phyloP scores from a whole-genome alignment of 495 filamentous ascomycete genomes.

The Amphirosellinia nigrospora region DNA sequence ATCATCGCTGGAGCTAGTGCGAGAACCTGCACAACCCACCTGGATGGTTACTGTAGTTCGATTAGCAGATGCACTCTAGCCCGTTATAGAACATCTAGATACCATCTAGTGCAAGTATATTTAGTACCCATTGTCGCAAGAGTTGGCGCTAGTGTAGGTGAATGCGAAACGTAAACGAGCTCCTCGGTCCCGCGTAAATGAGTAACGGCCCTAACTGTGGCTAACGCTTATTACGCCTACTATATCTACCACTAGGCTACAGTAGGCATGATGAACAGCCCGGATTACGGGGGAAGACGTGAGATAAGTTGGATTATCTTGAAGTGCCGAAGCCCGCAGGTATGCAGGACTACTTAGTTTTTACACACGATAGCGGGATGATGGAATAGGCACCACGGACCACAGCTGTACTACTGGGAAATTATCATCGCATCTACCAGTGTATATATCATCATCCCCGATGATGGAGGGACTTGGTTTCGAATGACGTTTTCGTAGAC shows the following conservation, averaged over 20 bases:
- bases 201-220: not conserved
- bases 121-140: not conserved
- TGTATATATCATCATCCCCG: too few species aligned
- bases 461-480: not conserved
- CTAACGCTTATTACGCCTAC: not conserved
- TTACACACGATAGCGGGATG: conserved; percentile 7
- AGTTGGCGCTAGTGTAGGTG: not conserved
- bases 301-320: not conserved
- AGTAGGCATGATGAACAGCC: not conserved
- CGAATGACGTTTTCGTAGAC: not conserved
- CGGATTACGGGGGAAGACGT: not conserved
- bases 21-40: not conserved
- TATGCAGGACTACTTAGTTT: not conserved
- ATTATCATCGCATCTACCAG: not conserved
- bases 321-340: conserved; percentile 12
- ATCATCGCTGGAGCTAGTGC: conserved; percentile 1
- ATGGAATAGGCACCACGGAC: not conserved
- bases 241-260: not conserved
- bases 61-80: conserved; percentile 11
- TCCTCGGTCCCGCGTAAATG: conserved; percentile 14
- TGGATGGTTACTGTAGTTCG: conserved; percentile 1
- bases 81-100: not conserved
- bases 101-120: not conserved
- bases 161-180: conserved; percentile 6
- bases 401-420: not conserved